A percentile compares a stretch with the other conserved stretches of the same genome.
phyloP scores from a whole-genome alignment of 1,284 basidiomycete species.

The Rhodotorula sp. region DNA sequence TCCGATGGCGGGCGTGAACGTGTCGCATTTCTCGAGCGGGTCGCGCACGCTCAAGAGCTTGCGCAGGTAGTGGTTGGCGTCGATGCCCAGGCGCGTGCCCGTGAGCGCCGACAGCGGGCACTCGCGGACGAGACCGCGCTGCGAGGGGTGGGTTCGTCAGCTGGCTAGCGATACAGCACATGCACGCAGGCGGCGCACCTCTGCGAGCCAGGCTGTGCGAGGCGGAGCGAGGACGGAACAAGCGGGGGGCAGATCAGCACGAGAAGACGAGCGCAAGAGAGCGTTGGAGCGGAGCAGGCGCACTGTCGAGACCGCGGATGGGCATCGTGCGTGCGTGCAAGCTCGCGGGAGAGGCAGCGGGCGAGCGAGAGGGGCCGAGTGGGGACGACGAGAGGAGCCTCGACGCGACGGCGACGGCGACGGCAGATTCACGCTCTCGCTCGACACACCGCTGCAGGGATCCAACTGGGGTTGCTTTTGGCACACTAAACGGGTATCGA shows the following conservation, averaged over 20 bases:
- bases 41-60: conserved; percentile 73
- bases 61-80: conserved; percentile 87
- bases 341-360: neutral
- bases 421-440: no score
- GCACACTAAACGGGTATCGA: no score
- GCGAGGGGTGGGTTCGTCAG: neutral
- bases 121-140: conserved; percentile 82
- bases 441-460: no score
- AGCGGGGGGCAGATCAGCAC: neutral
- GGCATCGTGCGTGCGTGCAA: conserved; percentile 12
- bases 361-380: neutral
- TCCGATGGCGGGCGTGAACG: conserved; percentile 81
- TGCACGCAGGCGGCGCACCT: conserved; percentile 12
- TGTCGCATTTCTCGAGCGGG: conserved; percentile 43
- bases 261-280: neutral
- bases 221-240: neutral
- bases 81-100: conserved; percentile 94
- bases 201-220: conserved; percentile 33
- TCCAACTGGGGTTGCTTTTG: no score
- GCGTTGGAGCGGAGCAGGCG: neutral
- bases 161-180: no score
- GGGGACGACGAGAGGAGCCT: neutral
- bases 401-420: neutral
- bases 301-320: conserved; percentile 32
- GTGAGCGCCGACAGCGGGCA: conserved; percentile 79